Conservation (phyloP, 2,329 filamentous ascomycete genomes). For the Colletotrichum spinosum region DNA sequence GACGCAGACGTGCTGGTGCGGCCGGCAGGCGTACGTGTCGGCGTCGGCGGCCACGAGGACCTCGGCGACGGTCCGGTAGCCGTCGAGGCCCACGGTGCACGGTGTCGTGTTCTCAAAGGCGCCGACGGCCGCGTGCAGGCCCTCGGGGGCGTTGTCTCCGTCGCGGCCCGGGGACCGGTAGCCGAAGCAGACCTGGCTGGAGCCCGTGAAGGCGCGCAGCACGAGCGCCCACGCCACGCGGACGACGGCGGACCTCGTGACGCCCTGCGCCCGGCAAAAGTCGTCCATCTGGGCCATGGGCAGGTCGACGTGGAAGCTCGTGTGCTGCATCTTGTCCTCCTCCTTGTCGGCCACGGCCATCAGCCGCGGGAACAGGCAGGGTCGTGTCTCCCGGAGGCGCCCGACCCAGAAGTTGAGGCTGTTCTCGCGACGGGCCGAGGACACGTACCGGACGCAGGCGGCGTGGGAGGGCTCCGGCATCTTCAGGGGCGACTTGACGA, state of each 20-base stretch:
- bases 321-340: slow-evolving; percentile 46
- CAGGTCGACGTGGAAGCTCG: slow-evolving; percentile 55
- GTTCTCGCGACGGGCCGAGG: slow-evolving; percentile 45
- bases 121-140: slow-evolving; percentile 56
- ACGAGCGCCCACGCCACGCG: slow-evolving; percentile 71
- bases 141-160: slow-evolving; percentile 53
- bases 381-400: slow-evolving; percentile 49
- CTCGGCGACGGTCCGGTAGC: slow-evolving; percentile 46
- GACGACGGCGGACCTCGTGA: slow-evolving; percentile 62
- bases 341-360: slow-evolving; percentile 37
- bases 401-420: slow-evolving; percentile 61
- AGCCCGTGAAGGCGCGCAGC: slow-evolving; percentile 65
- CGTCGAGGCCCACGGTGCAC: slow-evolving; percentile 48
- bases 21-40: slow-evolving; percentile 43
- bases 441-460: slow-evolving; percentile 53
- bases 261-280: slow-evolving; percentile 53
- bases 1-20: slow-evolving; percentile 59
- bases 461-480: slow-evolving; percentile 49
- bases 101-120: slow-evolving; percentile 57
- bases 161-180: slow-evolving; percentile 59
- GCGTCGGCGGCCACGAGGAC: slow-evolving; percentile 49
- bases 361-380: slow-evolving; percentile 61
- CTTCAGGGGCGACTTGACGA: slow-evolving; percentile 45
- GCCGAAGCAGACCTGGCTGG: slow-evolving; percentile 66
- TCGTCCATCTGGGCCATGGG: slow-evolving; percentile 53